These are phyloP conservation scores for Tetrahymena thermophila DNA, from an alignment of 73 alveolate species.

Conservation along the genomic window DNA sequence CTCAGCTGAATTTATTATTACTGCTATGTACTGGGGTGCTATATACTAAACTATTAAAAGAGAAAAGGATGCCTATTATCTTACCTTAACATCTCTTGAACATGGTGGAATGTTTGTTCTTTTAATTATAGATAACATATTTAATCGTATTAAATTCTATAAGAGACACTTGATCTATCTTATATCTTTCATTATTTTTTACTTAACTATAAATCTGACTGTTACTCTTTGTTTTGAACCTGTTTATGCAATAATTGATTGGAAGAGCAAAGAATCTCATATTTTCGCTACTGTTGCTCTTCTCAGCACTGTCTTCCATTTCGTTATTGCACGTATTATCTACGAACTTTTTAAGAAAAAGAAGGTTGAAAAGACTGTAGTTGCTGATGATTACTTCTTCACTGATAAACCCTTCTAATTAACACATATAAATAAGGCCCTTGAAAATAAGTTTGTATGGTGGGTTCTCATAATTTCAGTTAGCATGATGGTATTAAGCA, in stretches of 20 bases:
- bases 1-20: neutral
- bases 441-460: neutral
- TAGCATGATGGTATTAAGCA: neutral
- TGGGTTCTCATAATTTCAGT: neutral
- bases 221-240: neutral
- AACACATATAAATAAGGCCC: neutral
- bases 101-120: neutral
- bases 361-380: neutral
- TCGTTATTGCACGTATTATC: neutral
- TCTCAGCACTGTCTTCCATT: neutral
- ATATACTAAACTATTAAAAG: neutral
- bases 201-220: neutral
- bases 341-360: neutral
- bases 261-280: neutral
- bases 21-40: constrained; percentile 1
- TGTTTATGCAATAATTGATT: neutral
- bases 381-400: neutral
- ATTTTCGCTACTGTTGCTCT: neutral
- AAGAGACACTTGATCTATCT: neutral
- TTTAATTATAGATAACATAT: neutral
- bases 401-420: neutral
- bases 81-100: neutral
- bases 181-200: neutral
- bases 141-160: neutral
- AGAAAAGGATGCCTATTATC: neutral